These are phyloP conservation scores for Fusarium vanettenii DNA, from an alignment of 2,329 filamentous ascomycete species.

Conservation along the genomic window DNA sequence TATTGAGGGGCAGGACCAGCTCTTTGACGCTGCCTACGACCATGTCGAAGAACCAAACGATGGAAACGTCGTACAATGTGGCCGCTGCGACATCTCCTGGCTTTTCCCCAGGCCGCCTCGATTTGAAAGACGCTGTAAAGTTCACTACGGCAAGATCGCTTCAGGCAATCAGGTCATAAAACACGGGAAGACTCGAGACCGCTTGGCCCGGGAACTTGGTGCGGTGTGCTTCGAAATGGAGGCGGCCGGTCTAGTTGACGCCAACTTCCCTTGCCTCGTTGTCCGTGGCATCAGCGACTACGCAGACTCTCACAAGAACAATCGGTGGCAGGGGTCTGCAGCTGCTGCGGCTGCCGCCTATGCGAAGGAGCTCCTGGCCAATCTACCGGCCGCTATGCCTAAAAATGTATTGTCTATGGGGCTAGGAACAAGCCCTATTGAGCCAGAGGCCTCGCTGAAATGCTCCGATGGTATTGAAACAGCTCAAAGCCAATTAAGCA, in stretches of 20 bases:
- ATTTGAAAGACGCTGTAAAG: rapidly evolving
- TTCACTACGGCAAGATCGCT: neutral
- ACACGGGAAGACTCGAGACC: neutral
- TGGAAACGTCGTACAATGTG: rapidly evolving
- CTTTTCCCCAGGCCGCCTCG: neutral
- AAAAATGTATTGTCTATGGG: no score
- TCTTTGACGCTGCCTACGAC: neutral
- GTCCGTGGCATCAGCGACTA: neutral
- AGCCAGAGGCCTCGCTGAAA: neutral
- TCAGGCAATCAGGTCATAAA: neutral
- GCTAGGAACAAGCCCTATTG: neutral
- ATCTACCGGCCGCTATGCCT: neutral
- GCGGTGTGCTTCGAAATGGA: neutral
- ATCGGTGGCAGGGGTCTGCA: neutral
- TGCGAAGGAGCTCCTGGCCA: neutral
- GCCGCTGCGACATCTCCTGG: neutral
- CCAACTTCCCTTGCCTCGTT: neutral
- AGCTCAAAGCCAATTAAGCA: neutral
- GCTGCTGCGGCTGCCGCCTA: neutral
- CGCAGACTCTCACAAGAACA: neutral
- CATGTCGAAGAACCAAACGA: neutral
- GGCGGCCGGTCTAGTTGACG: neutral
- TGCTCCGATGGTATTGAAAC: neutral
- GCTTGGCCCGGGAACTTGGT: neutral
- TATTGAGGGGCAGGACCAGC: no score